phyloP scores from a whole-genome alignment of 2,329 filamentous ascomycete genomes.

The Aspergillus pseudotamarii region DNA sequence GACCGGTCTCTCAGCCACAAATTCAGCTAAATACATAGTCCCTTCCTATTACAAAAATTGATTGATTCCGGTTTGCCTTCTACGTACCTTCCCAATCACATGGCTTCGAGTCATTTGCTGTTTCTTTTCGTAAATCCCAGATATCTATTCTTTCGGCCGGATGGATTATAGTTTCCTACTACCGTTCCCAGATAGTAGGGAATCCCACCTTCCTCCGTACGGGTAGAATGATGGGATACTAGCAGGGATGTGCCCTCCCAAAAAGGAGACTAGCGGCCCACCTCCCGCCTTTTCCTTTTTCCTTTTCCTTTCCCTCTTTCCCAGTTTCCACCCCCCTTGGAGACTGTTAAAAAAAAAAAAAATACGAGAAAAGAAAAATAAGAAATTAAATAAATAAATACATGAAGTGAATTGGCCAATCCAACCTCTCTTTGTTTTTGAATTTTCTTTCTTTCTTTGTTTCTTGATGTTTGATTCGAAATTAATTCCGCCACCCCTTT shows the following conservation, averaged over 20 bases:
- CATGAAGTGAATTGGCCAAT: constrained; percentile 16
- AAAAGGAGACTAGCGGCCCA: constrained; percentile 12
- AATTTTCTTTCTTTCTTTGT: constrained; percentile 1
- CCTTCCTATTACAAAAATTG: background rate
- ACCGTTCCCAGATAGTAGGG: constrained; percentile 2
- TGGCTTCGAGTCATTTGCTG: background rate
- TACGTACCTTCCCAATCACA: background rate
- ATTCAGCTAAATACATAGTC: background rate
- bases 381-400: constrained; percentile 5
- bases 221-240: background rate
- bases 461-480: background rate
- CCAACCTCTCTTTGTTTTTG: background rate
- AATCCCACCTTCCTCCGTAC: background rate
- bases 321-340: constrained; percentile 1
- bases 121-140: background rate
- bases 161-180: background rate
- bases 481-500: background rate
- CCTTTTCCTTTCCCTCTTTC: background rate
- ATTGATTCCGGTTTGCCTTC: background rate
- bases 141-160: constrained; percentile 3
- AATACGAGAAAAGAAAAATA: too few relatives aligned
- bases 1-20: background rate
- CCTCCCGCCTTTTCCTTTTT: constrained; percentile 1
- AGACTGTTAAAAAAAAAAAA: background rate
- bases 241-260: constrained; percentile 12